Evolutionary conservation across 139 green algal species (phyloP), one percentile per base, ranked within the genome.

Genomic region (Chlorella vulgaris): DNA sequence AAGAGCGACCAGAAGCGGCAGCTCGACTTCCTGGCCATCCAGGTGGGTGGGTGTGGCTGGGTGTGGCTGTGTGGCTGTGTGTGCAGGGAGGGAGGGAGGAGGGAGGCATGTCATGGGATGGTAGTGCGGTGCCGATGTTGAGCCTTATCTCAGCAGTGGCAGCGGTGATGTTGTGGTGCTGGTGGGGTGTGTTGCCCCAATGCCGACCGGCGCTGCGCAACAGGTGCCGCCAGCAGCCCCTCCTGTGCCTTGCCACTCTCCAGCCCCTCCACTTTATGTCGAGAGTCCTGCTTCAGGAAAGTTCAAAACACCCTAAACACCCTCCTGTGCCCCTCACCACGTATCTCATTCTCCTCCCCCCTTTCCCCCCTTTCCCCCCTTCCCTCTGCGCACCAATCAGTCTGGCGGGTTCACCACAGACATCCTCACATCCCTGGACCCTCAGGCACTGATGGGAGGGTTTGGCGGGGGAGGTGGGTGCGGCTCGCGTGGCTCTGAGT

Each of bases 1-100:
- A 99, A 99, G 87, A 91, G 85, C 24, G 94, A 98, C 86, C 96
- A 99, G 90, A 99, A 99, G 90, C 92, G 95, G 2, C 89, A 96
- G 84, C 90, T 99, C 43, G 96, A 99, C 90, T 93, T 91, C 66
- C 89, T 99, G 68, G 96, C 97, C 66, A 99, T 99, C 84, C 92
- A 96, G 85, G 88, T 79, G 19, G 90, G 91, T 8, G 47, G 18
- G 55, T 31, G 55, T 28, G 55, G 15, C 18, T 65, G 55, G 15
- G 18, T 65, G 55, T 21, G 55, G 18, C 18, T 65, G 55, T 65
- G 55, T 28, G 55, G 55, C 5, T 28, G 55, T 65, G 55, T 65
- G 55, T 28, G 55, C n/a, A 21, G 15, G 55, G 55, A 21, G 15
- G 55, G 55, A 31, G 55, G 18, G 55, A n/a, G 55, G 55, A 29